phyloP scores from a whole-genome alignment of 2,329 filamentous ascomycete species.

The Chrysoporthe austroafricana region DNA sequence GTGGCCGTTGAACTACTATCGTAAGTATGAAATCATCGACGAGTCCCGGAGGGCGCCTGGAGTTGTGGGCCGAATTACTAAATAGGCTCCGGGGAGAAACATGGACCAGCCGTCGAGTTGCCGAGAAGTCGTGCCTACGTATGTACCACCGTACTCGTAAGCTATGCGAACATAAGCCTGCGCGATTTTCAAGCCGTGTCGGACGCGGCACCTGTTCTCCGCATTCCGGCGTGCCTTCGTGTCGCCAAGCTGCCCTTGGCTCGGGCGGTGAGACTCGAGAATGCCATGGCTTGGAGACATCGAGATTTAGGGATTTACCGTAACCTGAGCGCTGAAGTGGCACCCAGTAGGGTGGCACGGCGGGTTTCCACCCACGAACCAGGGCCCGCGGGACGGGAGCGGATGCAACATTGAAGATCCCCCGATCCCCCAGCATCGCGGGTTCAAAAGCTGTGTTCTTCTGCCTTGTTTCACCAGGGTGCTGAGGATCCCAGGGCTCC shows the following conservation, averaged over 20 bases:
- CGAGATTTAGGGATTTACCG: not conserved
- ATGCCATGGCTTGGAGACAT: not conserved
- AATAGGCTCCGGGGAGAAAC: not conserved
- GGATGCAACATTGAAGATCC: constrained; percentile 3
- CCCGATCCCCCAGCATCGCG: not conserved
- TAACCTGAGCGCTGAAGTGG: not conserved
- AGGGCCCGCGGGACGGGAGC: constrained; percentile 1
- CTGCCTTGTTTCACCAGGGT: not conserved
- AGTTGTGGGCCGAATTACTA: not conserved
- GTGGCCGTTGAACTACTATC: not conserved
- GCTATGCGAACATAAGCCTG: not conserved
- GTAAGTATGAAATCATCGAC: not conserved
- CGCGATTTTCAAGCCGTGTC: not conserved
- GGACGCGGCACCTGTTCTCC: not conserved
- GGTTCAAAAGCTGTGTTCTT: not conserved
- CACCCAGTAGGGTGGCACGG: not conserved
- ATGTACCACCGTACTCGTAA: no score
- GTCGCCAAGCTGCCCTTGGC: not conserved
- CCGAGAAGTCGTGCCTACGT: not conserved
- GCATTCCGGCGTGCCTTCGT: not conserved
- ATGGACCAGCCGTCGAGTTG: not conserved
- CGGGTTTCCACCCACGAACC: not conserved
- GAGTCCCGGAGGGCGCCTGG: not conserved
- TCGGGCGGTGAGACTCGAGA: not conserved
- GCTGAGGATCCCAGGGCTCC: not conserved